Evolutionary conservation across 805 yeast species (phyloP).

Genomic region (Yarrowia porcina): DNA sequence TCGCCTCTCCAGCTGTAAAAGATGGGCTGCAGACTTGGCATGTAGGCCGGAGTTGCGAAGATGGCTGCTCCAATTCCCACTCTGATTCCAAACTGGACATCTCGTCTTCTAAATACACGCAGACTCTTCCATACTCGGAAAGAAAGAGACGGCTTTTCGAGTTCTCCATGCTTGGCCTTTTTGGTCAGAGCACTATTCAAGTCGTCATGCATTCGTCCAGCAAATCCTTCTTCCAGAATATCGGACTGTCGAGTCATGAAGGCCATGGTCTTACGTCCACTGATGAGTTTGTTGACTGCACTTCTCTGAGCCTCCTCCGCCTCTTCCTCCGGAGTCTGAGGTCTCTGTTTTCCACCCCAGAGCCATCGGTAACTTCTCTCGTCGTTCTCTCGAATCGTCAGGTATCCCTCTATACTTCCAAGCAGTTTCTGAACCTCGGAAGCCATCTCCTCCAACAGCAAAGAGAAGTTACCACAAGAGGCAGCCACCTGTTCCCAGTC

Average conservation of each 20-base stretch:
- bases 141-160: constrained; percentile 29
- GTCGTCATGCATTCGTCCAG: constrained; percentile 23
- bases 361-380: constrained; percentile 51
- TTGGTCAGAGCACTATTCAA: constrained; percentile 1
- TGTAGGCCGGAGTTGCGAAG: constrained; percentile 64
- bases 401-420: constrained; percentile 42
- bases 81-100: constrained; percentile 72
- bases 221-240: constrained; percentile 18
- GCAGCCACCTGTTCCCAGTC: constrained; percentile 82
- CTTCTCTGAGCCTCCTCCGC: background rate
- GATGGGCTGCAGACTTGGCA: constrained; percentile 50
- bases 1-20: constrained; percentile 73
- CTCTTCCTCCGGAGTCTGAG: background rate
- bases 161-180: constrained; percentile 10
- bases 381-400: constrained; percentile 14
- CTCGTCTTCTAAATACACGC: constrained; percentile 56
- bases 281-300: constrained; percentile 8
- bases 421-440: constrained; percentile 52
- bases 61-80: constrained; percentile 75
- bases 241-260: constrained; percentile 18
- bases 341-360: constrained; percentile 30
- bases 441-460: constrained; percentile 60
- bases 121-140: constrained; percentile 41
- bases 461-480: constrained; percentile 74
- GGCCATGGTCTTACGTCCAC: constrained; percentile 10